These are phyloP conservation scores for Gilbertella persicaria DNA, from an alignment of 371 early-diverging fungal species.

Conservation along the genomic window DNA sequence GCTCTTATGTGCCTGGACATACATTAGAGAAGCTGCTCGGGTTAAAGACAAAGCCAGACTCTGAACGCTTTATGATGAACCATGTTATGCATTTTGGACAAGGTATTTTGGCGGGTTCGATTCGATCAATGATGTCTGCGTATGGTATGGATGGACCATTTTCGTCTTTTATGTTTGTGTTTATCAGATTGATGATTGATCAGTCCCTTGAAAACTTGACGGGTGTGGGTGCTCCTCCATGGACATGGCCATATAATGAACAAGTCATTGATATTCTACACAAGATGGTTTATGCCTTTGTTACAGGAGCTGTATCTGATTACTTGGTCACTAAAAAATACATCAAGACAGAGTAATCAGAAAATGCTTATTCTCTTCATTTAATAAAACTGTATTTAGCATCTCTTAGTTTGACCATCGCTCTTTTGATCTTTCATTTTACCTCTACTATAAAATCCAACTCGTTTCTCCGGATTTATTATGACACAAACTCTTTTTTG, in stretches of 20 bases:
- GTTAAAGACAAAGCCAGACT: background rate
- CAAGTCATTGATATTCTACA: background rate
- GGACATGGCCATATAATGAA: constrained; percentile 1
- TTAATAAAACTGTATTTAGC: too few species aligned
- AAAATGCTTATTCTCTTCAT: background rate
- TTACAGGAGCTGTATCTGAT: background rate
- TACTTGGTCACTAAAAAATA: background rate
- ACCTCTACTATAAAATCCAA: too few species aligned
- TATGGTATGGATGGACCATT: background rate
- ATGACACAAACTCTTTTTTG: too few species aligned
- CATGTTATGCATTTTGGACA: background rate
- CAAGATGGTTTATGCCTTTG: background rate
- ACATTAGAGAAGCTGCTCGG: background rate
- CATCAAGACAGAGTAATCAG: background rate
- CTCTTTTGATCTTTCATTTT: too few species aligned
- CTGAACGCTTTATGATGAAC: background rate
- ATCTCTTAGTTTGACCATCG: too few species aligned
- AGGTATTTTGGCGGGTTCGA: background rate
- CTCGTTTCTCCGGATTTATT: too few species aligned
- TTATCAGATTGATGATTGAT: background rate
- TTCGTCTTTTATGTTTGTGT: background rate
- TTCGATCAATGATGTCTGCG: background rate
- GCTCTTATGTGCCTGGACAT: background rate
- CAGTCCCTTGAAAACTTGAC: background rate
- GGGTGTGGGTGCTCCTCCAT: background rate